phyloP scores from a whole-genome alignment of 768 basidiomycete species.

The Amanita subjunquillea region DNA sequence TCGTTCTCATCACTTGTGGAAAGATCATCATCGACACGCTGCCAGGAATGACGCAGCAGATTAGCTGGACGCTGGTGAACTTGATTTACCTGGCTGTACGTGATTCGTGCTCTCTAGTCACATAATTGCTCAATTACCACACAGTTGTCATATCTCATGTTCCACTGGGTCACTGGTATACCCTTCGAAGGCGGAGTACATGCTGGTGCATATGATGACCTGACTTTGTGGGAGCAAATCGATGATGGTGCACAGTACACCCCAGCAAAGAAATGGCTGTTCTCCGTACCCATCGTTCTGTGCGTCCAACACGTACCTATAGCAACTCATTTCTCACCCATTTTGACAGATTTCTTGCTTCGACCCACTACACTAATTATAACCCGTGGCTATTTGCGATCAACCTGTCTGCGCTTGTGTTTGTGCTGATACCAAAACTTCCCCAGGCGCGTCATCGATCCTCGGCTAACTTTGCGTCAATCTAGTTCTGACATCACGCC shows the following conservation, averaged over 20 bases:
- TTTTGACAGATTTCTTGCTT: slow-evolving; percentile 73
- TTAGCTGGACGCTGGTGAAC: slow-evolving; percentile 94
- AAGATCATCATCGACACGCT: slow-evolving; percentile 92
- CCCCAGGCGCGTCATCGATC: slow-evolving; percentile 56
- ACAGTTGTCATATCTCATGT: slow-evolving; percentile 95
- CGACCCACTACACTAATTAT: slow-evolving; percentile 97
- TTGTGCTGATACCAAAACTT: slow-evolving; percentile 91
- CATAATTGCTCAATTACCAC: neutral
- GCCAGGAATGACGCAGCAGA: slow-evolving; percentile 88
- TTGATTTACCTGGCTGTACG: slow-evolving; percentile 82
- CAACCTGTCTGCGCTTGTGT: slow-evolving; percentile 69
- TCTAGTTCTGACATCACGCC: slow-evolving; percentile 5
- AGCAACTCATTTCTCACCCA: neutral
- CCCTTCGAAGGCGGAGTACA: slow-evolving; percentile 85
- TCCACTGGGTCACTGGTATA: slow-evolving; percentile 96
- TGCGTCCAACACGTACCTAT: slow-evolving; percentile 27
- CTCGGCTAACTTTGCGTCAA: slow-evolving; percentile 8
- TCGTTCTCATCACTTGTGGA: slow-evolving; percentile 81
- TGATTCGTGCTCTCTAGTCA: slow-evolving; percentile 10
- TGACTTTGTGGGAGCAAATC: slow-evolving; percentile 99
- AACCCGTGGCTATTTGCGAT: slow-evolving; percentile 89
- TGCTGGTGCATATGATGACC: slow-evolving; percentile 92
- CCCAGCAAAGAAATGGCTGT: slow-evolving; percentile 95
- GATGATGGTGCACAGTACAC: slow-evolving; percentile 98
- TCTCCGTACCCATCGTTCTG: slow-evolving; percentile 84